Evolutionary conservation across 768 basidiomycete species (phyloP), one percentile per base, ranked within the genome.

Genomic region (Tubosaeta sp.): DNA sequence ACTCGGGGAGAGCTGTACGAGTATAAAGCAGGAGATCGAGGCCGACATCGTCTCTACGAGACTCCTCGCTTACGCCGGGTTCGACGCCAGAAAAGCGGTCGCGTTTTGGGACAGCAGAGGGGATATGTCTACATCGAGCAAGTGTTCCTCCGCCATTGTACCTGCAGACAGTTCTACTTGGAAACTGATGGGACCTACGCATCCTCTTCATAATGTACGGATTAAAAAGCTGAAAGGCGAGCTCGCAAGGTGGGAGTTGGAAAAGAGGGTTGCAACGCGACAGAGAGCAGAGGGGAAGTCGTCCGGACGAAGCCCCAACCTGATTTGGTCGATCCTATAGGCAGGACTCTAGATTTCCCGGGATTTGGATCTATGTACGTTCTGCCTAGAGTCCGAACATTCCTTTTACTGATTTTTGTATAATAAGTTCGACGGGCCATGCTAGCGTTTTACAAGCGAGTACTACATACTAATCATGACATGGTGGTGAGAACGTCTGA

Each of bases 61-160:
- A 55, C 74, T 99, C n/a, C 82, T 99, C 33, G 92, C 95, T 0
- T 81, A 92, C 64, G 88, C 95, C 0, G 91, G 93, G 6, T 97
- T 88, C 63, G 91, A 97, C 71, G 89, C 95, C 3, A 81, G 86
- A 33, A 74, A 76, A 43, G 90, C 95, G 7, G 77, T 94, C 41
- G 74, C 71, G 13, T 95, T 97, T 66, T 97, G 95, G 91, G 84
- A 91, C 63, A 68, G 72, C 38, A 76, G 84, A 43, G 68, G 74
- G 22, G 71, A 74, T 22, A 8, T 53, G 1, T 47, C 55, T 7
- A 51, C 52, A 41, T 52, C 48, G n/a, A 51, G 56, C 13, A 55
- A 62, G 9, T 68, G 62, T 43, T 60, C 64, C 22, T 59, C 61
- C 1, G 55, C 58, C 34, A 49, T 61, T n/a, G 22, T 39, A 11